Evolutionary conservation across 306 rosid genomes (phyloP).

Genomic region (Cyclanthera cordifolia): DNA sequence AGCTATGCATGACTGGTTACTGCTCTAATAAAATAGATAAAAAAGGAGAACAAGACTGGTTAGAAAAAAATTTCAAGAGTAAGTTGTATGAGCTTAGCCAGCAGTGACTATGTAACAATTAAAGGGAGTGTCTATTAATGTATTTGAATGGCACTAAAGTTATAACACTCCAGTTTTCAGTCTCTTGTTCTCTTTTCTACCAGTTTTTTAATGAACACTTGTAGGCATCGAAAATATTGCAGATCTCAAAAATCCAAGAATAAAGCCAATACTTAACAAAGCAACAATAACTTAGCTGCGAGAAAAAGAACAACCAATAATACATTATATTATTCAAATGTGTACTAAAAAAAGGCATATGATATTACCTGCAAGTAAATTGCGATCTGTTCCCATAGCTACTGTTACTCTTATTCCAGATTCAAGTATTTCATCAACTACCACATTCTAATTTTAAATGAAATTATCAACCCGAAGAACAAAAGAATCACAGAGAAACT

Average conservation of each 20-base stretch:
- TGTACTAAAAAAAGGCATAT: background rate
- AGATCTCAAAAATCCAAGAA: background rate
- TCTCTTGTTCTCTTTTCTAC: background rate
- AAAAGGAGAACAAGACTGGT: background rate
- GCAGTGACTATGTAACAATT: background rate
- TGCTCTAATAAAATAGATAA: too few relatives aligned
- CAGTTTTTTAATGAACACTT: background rate
- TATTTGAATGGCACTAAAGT: background rate
- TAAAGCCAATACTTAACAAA: background rate
- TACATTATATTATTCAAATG: background rate
- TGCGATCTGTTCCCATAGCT: conserved; percentile 77
- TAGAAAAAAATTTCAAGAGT: background rate
- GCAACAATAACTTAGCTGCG: background rate
- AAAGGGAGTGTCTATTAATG: background rate
- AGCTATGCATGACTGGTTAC: too few relatives aligned
- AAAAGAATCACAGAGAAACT: background rate
- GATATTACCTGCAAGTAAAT: conserved; percentile 53
- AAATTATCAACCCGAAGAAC: background rate
- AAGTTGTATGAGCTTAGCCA: background rate
- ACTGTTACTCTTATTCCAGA: conserved; percentile 82
- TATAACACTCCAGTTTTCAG: background rate
- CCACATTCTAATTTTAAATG: conserved; percentile 35
- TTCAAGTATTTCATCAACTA: conserved; percentile 63
- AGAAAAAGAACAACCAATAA: background rate
- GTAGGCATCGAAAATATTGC: background rate